Evolutionary conservation across 1,139 yeast genomes (phyloP).

Genomic region (Candida tunisiensis): DNA sequence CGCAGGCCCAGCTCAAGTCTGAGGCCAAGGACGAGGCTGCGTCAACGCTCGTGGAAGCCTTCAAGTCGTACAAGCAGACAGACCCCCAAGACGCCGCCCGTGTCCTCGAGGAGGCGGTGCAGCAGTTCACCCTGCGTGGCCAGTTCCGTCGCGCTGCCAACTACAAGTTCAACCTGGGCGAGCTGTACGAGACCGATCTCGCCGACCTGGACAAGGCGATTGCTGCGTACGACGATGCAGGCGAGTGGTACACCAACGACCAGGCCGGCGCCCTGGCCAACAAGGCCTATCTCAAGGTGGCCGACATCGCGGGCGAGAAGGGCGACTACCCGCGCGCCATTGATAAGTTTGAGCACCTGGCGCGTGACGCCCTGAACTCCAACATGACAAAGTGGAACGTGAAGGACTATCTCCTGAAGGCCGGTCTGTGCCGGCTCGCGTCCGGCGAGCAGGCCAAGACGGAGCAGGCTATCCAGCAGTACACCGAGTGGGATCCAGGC

Average conservation of each 20-base stretch:
- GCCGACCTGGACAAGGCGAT: conserved; percentile 55
- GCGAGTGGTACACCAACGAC: conserved; percentile 90
- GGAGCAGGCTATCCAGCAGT: conserved; percentile 53
- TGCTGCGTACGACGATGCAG: conserved; percentile 77
- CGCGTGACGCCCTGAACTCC: conserved; percentile 59
- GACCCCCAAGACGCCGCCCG: conserved; percentile 66
- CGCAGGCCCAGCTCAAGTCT: conserved; percentile 58
- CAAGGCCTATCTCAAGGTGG: conserved; percentile 78
- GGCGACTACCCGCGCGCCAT: conserved; percentile 63
- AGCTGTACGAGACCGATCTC: conserved; percentile 58
- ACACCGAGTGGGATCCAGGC: conserved; percentile 55
- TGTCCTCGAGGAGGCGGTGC: conserved; percentile 61
- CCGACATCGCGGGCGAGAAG: conserved; percentile 69
- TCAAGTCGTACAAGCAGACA: conserved; percentile 63
- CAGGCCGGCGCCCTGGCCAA: conserved; percentile 85
- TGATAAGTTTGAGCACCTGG: conserved; percentile 58
- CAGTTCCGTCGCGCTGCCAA: conserved; percentile 95
- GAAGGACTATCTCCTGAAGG: conserved; percentile 80
- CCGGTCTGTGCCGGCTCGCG: conserved; percentile 68
- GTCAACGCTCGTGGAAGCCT: conserved; percentile 79
- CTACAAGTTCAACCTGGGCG: conserved; percentile 82
- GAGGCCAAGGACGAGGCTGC: conserved; percentile 85
- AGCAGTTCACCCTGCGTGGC: conserved; percentile 73
- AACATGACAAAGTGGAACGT: conserved; percentile 76
- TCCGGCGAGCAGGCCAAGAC: conserved; percentile 65